Base-by-base conservation (phyloP, 495 filamentous ascomycete species). In the Trichoderma orchidacearum region DNA sequence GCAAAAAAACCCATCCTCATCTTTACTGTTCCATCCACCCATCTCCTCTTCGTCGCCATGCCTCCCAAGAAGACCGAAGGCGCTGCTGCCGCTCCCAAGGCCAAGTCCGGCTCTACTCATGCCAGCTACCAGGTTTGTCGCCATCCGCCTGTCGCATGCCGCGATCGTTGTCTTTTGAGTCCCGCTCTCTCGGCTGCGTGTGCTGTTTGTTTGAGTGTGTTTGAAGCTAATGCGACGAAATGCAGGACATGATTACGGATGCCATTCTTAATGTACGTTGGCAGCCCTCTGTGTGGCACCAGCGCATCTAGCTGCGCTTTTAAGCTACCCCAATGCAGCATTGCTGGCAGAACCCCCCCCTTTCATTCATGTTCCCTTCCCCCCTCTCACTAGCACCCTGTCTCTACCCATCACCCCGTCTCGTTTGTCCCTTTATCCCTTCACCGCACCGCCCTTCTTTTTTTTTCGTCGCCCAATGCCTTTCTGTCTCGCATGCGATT, bases 191-290 rank as follows among this genome's bases (percentile, higher is more conserved):
- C 56, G 55, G 63, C 59, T 41, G 51, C 63, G 57, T 29, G 27
- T 54, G 61, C 34, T 29, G 54, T 68, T 63, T 63, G 45, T 27
- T 78, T 82, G 67, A 79, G 41, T 23, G 41, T 27, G 36, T 21
- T 6, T 21, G 41, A 48, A 13, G 41, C 41, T 48, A 48, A 48
- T 48, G 41, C 41, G 41, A 48, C 66, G 55, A 18, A 7, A 31
- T 52, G 58, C 45, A 72, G 83, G 82, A 82, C 60, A 85, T 85
- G 82, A 82, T 85, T 66, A 83, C 79, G 36, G 81, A 85, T 62
- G 82, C 81, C 56, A 84, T 85, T 63, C 62, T 84, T 65, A 74
- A 78, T 70, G 82, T 85, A 76, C 68, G 74, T 79, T 64, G 27
- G 53, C 68, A 66, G 60, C 18, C 48, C 53, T 51, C 53, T 36